phyloP scores from a whole-genome alignment of 345 rosid species.

The Populus euphratica region DNA sequence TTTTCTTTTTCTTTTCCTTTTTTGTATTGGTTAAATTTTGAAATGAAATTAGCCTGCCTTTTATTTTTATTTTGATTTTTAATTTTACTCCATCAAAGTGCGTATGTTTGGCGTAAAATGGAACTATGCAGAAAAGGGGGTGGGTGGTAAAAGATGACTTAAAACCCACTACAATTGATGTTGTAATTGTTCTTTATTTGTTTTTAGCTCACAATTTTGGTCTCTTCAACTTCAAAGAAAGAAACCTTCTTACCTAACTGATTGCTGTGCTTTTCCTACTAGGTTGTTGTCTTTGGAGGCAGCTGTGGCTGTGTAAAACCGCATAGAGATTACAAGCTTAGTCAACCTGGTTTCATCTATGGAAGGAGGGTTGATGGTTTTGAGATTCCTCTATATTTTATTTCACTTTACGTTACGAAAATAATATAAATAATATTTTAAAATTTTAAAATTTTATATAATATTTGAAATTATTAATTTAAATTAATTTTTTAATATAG shows the following conservation, averaged over 20 bases:
- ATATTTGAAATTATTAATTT: too few relatives aligned
- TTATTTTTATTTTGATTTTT: too few relatives aligned
- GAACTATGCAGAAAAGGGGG: constrained; percentile 52
- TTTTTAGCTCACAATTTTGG: background rate
- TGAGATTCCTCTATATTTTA: constrained; percentile 63
- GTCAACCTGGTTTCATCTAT: constrained; percentile 88
- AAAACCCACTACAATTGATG: constrained; percentile 57
- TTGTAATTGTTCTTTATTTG: constrained; percentile 41
- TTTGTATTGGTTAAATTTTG: background rate
- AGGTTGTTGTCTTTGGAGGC: constrained; percentile 93
- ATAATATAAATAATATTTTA: too few relatives aligned
- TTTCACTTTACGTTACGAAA: too few relatives aligned
- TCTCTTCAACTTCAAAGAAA: background rate
- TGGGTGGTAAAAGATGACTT: constrained; percentile 32
- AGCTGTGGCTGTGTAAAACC: constrained; percentile 74
- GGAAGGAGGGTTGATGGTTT: constrained; percentile 56
- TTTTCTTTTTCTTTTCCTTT: background rate
- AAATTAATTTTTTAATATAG: too few relatives aligned
- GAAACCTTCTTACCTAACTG: background rate
- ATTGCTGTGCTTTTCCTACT: constrained; percentile 27
- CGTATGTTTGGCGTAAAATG: constrained; percentile 37
- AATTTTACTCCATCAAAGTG: too few relatives aligned
- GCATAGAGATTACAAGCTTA: constrained; percentile 79
- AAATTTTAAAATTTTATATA: too few relatives aligned
- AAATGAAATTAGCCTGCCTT: background rate